These are phyloP conservation scores for Eucalyptus pauciflora DNA, from an alignment of 345 rosid genomes.

Conservation along the genomic window DNA sequence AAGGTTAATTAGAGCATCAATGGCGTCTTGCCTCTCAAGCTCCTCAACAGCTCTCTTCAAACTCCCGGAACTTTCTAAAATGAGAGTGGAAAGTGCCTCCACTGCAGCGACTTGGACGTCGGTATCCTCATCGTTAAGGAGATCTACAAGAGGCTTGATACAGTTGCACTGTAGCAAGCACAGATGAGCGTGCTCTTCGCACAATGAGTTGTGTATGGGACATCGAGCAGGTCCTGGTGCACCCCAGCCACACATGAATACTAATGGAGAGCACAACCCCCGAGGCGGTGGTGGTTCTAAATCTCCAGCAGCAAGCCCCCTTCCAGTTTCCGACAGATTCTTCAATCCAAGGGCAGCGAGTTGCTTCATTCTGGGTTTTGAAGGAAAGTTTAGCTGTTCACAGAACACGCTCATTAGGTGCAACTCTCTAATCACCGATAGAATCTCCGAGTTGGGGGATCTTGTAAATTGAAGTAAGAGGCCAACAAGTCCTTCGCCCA, in stretches of 20 bases:
- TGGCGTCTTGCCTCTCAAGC: slow-evolving; percentile 11
- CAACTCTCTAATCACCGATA: slow-evolving; percentile 7
- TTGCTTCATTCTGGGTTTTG: slow-evolving; percentile 10
- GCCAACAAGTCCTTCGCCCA: slow-evolving; percentile 28
- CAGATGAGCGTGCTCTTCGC: slow-evolving; percentile 11
- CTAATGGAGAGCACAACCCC: slow-evolving; percentile 3
- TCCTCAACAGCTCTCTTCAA: slow-evolving; percentile 10
- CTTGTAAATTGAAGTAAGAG: slow-evolving; percentile 22
- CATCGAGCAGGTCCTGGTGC: slow-evolving; percentile 10
- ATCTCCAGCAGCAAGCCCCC: not conserved
- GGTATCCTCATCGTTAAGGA: slow-evolving; percentile 8
- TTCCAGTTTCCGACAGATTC: slow-evolving; percentile 23
- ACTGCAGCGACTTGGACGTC: slow-evolving; percentile 22
- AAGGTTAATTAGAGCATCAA: slow-evolving; percentile 5
- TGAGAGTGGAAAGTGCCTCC: slow-evolving; percentile 27
- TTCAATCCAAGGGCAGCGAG: slow-evolving; percentile 26
- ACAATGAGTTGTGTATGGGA: slow-evolving; percentile 12
- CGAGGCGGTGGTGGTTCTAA: slow-evolving; percentile 7
- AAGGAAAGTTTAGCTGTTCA: slow-evolving; percentile 8
- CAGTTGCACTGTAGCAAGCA: slow-evolving; percentile 21
- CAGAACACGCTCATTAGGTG: slow-evolving; percentile 16
- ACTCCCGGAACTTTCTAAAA: slow-evolving; percentile 3
- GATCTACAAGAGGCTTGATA: slow-evolving; percentile 20
- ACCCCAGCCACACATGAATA: slow-evolving; percentile 10
- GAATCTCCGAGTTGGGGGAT: slow-evolving; percentile 1